Percentiles rank a stretch among this genome's conserved stretches.
phyloP scores from a whole-genome alignment of 768 basidiomycete genomes.

The Serendipita sp. region DNA sequence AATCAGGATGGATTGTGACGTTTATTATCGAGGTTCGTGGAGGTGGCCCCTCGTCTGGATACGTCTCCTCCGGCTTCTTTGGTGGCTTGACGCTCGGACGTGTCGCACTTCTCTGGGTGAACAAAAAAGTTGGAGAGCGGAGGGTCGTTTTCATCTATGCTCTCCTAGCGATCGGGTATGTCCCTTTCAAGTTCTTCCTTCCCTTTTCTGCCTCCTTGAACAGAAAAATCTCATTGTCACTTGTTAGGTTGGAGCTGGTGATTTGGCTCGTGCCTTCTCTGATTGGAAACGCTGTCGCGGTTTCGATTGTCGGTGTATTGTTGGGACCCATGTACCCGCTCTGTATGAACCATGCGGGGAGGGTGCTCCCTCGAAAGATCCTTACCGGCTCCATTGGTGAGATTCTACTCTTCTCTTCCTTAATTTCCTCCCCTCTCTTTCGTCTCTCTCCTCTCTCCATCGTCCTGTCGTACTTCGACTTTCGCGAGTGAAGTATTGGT shows the following conservation, averaged over 20 bases:
- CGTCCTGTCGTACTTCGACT: no score
- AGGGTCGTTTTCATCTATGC: constrained; percentile 24
- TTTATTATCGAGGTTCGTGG: constrained; percentile 18
- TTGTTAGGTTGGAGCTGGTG: constrained; percentile 33
- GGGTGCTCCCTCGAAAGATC: constrained; percentile 53
- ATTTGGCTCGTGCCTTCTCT: constrained; percentile 41
- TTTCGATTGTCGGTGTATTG: constrained; percentile 48
- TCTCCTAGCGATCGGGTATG: constrained; percentile 16
- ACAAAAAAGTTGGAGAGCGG: constrained; percentile 20
- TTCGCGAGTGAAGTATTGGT: no score
- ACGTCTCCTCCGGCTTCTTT: constrained; percentile 20
- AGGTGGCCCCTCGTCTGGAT: constrained; percentile 18
- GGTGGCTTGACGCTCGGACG: constrained; percentile 19
- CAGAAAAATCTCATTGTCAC: neutral
- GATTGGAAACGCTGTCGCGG: constrained; percentile 45
- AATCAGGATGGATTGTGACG: constrained; percentile 19
- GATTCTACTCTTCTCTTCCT: neutral
- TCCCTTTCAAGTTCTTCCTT: neutral
- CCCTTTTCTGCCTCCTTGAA: neutral
- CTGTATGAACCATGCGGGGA: constrained; percentile 16
- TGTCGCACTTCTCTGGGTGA: constrained; percentile 18
- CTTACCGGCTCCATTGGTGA: constrained; percentile 33
- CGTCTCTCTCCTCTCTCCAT: no score
- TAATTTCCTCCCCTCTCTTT: neutral
- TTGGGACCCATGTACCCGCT: constrained; percentile 68